These are phyloP conservation scores for Candida ipomoeae DNA, from an alignment of 805 yeast genomes.

Conservation along the genomic window DNA sequence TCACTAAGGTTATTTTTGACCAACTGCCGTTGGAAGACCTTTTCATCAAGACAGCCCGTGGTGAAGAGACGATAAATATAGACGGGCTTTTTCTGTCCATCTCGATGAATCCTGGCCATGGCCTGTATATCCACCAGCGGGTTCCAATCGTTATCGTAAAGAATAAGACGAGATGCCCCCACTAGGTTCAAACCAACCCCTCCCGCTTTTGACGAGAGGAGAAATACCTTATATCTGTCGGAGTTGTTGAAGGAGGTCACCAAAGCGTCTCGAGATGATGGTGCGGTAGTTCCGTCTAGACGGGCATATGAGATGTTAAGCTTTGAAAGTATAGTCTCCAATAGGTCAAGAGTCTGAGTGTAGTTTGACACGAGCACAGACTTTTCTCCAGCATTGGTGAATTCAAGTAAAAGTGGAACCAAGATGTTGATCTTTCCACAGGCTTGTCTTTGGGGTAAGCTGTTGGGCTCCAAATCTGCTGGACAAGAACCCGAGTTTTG, in stretches of 20 bases:
- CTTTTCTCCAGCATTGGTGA: slow-evolving; percentile 54
- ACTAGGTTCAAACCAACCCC: slow-evolving; percentile 88
- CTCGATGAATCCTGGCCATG: slow-evolving; percentile 92
- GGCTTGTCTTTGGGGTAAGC: slow-evolving; percentile 9
- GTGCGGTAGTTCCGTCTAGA: slow-evolving; percentile 81
- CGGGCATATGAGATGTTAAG: slow-evolving; percentile 52
- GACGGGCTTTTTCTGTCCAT: slow-evolving; percentile 81
- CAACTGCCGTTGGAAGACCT: slow-evolving; percentile 86
- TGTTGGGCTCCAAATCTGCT: slow-evolving; percentile 18
- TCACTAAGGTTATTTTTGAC: slow-evolving; percentile 78
- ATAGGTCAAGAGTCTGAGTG: slow-evolving; percentile 78
- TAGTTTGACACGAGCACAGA: slow-evolving; percentile 83
- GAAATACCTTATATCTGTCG: slow-evolving; percentile 47
- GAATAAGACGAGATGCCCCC: slow-evolving; percentile 82
- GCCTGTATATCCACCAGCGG: slow-evolving; percentile 92
- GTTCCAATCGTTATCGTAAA: slow-evolving; percentile 96
- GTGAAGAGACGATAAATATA: slow-evolving; percentile 78
- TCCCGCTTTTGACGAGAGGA: slow-evolving; percentile 87
- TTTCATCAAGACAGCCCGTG: slow-evolving; percentile 90
- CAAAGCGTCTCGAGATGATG: slow-evolving; percentile 56
- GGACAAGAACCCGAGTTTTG: background rate
- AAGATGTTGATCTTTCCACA: slow-evolving; percentile 65
- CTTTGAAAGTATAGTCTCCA: slow-evolving; percentile 53
- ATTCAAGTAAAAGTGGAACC: slow-evolving; percentile 49
- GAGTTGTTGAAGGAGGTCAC: slow-evolving; percentile 66